phyloP scores from a whole-genome alignment of 352 stramenopile species.

The Pythium utonaiense region DNA sequence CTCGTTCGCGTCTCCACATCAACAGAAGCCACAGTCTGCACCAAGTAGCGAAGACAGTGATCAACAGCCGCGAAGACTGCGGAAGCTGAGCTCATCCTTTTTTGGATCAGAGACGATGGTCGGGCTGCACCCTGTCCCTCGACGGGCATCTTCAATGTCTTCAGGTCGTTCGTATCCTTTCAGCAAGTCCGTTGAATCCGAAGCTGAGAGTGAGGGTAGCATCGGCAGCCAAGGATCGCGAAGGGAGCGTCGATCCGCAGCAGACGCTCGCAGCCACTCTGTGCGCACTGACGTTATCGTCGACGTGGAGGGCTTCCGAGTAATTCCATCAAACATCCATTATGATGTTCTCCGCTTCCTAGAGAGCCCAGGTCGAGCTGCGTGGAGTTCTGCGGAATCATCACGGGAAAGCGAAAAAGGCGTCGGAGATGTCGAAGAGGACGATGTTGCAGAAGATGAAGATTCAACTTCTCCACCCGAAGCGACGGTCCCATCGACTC shows the following conservation, averaged over 20 bases:
- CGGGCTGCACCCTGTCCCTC: conserved; percentile 9
- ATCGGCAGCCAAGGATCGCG: neutral
- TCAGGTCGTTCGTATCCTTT: conserved; percentile 14
- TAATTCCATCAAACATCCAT: conserved; percentile 82
- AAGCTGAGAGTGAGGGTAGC: conserved; percentile 6
- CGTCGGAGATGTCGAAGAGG: neutral
- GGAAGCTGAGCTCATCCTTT: conserved; percentile 24
- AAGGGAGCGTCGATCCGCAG: neutral
- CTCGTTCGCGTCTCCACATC: conserved; percentile 21
- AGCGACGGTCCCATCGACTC: neutral
- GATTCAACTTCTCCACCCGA: neutral
- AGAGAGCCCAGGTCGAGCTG: conserved; percentile 26
- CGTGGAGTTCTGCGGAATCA: conserved; percentile 10
- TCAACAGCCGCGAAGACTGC: neutral
- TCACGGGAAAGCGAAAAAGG: neutral
- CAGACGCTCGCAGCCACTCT: conserved; percentile 28
- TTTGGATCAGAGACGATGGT: conserved; percentile 24
- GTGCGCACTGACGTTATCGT: conserved; percentile 57
- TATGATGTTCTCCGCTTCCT: conserved; percentile 75
- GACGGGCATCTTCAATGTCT: conserved; percentile 5
- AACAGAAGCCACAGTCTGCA: neutral
- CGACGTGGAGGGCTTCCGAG: conserved; percentile 69
- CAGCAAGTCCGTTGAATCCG: conserved; percentile 11
- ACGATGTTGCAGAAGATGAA: neutral
- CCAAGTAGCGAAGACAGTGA: conserved; percentile 12